A percentile compares a stretch with the other conserved stretches of the same genome.
These are phyloP conservation scores for Planoprotostelium fungivorum DNA, from an alignment of 78 protist genomes.

Conservation along the genomic window DNA sequence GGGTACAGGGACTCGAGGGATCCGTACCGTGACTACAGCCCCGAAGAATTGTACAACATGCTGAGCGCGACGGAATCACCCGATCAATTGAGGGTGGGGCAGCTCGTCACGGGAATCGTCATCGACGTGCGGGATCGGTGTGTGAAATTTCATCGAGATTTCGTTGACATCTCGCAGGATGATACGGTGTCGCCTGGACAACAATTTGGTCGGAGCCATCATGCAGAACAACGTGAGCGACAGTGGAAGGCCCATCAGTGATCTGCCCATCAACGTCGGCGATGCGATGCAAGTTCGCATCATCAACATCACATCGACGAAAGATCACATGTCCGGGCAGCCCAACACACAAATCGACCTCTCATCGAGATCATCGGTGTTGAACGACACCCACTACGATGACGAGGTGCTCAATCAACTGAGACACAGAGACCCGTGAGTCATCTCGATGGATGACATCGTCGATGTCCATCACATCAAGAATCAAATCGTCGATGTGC, in stretches of 20 bases:
- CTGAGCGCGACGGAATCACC: constrained; percentile 42
- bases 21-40: constrained; percentile 15
- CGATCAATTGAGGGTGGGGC: constrained; percentile 19
- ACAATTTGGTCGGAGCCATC: constrained; percentile 27
- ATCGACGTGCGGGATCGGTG: constrained; percentile 3
- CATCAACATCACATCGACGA: too few species aligned
- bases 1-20: constrained; percentile 14
- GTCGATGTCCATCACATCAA: too few species aligned
- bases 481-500: constrained; percentile 11
- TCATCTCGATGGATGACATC: too few species aligned
- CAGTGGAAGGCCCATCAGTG: not conserved
- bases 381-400: constrained; percentile 16
- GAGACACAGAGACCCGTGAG: not conserved
- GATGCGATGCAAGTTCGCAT: too few species aligned
- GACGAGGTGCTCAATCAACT: constrained; percentile 8
- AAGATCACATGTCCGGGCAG: too few species aligned
- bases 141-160: too few species aligned
- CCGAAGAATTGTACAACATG: constrained; percentile 23
- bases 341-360: too few species aligned
- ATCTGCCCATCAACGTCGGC: too few species aligned
- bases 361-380: constrained; percentile 30
- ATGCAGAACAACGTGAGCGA: constrained; percentile 22
- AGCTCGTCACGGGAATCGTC: constrained; percentile 24
- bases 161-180: too few species aligned
- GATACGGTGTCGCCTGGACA: constrained; percentile 31